Base-by-base conservation (phyloP, 2,329 filamentous ascomycete genomes). In the Aspergillus viridinutans region DNA sequence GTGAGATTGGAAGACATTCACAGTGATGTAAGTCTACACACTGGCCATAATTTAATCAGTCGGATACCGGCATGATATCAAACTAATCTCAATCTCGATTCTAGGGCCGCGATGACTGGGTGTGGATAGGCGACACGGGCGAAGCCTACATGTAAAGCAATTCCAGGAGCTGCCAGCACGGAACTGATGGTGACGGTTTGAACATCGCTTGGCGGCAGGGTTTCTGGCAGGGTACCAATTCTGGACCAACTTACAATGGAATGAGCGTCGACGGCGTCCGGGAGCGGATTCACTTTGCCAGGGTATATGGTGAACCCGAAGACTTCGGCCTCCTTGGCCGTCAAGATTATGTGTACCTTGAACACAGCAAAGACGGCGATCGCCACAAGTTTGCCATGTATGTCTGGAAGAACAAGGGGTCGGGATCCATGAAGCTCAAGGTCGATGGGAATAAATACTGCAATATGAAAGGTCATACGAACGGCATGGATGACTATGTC, bases 381-480 rank as follows among this genome's bases (percentile, higher is more conserved):
- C 29, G 26, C 9, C 14, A 35, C n/a, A 26, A 17, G 23, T 52
- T 21, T 14, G 8, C 12, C 5, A n/a, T 52, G 5, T 26, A 25
- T 7, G 54, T 52, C 2, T 52, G 53, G 53, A 48, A 55, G 49
- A 55, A 55, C 21, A 28, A 7, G 7, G 54, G 54, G 4, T 12
- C 3, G 2, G 49, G 54, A 12, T 49, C 21, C 4, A 55, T 49
- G 2, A 55, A 55, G 26, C 35, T 55, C 26, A 51, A 51, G 58
- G 57, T 55, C 1, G 70, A 72, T 54, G 70, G 70, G 1, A 61
- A 62, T 23, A 54, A 58, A 17, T 72, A 69, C 53, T 68, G 67
- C 57, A 64, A 71, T 29, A 73, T 72, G 66, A 62, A 54, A 42
- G 69, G 67, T 7, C 54, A 64, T 40, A 54, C 59, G 8, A 53